Evolutionary conservation across 768 basidiomycete genomes (phyloP), one percentile per base, ranked within the genome.

Genomic region (Kwoniella newhampshirensis): DNA sequence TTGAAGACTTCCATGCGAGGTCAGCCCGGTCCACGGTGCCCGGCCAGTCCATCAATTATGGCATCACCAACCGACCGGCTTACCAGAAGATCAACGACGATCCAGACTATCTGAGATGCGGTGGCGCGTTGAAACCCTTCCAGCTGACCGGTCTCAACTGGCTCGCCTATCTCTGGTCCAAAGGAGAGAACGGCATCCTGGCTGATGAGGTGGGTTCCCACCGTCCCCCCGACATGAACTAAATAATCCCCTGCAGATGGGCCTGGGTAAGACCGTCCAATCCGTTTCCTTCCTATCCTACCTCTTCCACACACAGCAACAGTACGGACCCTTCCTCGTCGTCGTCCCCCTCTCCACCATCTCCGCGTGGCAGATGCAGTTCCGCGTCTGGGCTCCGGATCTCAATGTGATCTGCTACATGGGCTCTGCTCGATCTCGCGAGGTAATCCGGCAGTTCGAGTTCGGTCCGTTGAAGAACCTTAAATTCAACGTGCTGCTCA

Each of bases 341-440:
- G 93, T 99, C 66, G 96, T 99, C 21, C 96, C 96, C 3, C 82
- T 98, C 7, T 98, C 94, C 7, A 99, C 96, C 7, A 92, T 98
- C 67, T 91, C 93, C 2, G 94, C 96, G 12, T 99, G 96, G 96
- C 92, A 97, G 78, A 84, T 83, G 47, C 93, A 97, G 75, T 96
- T 99, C 76, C 83, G 84, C 39, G 81, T 85, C 15, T 99, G 96
- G 96, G 90, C 93, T 4, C 96, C 96, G 11, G 93, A 91, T 59
- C 80, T 98, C 74, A 96, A 97, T 77, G 91, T 97, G 55, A 88
- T 98, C 79, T 90, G 89, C 20, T 98, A 98, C 78, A 93, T 91
- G 65, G 96, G 96, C 37, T 91, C 86, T 15, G 87, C 88, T 0
- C 73, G 84, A 3, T 86, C 90, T 4, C 88, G 96, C 44, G 87